Base-by-base conservation (phyloP, 2,329 filamentous ascomycete genomes). In the Daldinia sp. region DNA sequence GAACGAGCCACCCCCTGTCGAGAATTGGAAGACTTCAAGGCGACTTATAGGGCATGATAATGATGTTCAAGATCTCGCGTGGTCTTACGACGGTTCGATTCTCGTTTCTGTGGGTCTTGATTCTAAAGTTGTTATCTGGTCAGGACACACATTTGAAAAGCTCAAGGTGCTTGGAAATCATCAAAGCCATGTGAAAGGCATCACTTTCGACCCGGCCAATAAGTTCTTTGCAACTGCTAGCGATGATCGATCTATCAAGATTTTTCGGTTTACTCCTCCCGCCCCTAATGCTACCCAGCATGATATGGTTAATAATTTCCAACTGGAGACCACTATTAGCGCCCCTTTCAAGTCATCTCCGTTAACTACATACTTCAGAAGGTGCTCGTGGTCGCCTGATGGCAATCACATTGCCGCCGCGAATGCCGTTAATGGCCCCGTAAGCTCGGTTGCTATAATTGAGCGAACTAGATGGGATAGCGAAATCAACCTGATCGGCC, bases 141-240 rank as follows among this genome's bases (percentile, higher is more conserved):
- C 94, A 1, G 96, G 95, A 0, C 91, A 96, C 78, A 98, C 94
- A 0, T 99, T 99, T 71, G 95, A 99, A 80, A 98, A 96, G 80
- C 85, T 99, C 69, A 98, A 98, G 84, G 94, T 93, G 2, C 81
- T 99, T 4, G 89, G 93, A 1, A 90, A 94, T 61, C 95, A 99
- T 77, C 93, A 96, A 76, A 97, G 93, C 76, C 96, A 98, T 76
- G 95, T 99, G 80, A 99, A 99, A 77, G 95, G 96, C 65, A 96
- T 99, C 72, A 97, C 94, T 0, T 99, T 99, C 74, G 95, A 99
- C 75, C 95, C 95, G 0, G 95, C 95, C 39, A 98, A 98, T 81
- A 99, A 98, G 76, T 99, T 97, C 82, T 99, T 99, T 78, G 95
- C 96, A 13, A 99, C 96, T 0, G 94, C 96, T 2, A 97, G 93